A percentile compares a stretch with the other conserved stretches of the same genome.
Conservation (phyloP, 2,329 filamentous ascomycete species). For the Alternaria incomplexa region DNA sequence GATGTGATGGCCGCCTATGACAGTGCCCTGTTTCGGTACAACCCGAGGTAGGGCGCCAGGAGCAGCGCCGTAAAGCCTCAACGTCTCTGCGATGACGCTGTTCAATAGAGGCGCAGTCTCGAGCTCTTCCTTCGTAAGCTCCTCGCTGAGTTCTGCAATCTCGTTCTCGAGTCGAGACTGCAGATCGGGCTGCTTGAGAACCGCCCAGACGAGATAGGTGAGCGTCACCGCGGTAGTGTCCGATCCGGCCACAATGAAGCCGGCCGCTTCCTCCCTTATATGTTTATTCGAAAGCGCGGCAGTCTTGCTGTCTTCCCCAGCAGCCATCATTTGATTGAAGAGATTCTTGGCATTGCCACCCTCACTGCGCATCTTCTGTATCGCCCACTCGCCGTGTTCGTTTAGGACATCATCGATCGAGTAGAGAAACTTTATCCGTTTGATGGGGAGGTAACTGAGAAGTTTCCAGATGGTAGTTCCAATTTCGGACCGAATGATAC, state of each 20-base stretch:
- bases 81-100: conserved; percentile 48
- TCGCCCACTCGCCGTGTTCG: conserved; percentile 16
- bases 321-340: conserved; percentile 21
- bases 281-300: conserved; percentile 31
- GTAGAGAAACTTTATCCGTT: neutral
- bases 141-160: conserved; percentile 19
- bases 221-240: conserved; percentile 45
- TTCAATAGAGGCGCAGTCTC: conserved; percentile 41
- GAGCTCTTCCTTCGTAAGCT: conserved; percentile 31
- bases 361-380: conserved; percentile 23
- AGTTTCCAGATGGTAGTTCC: conserved; percentile 31
- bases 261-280: conserved; percentile 37
- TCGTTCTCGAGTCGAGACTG: conserved; percentile 32
- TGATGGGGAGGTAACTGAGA: neutral
- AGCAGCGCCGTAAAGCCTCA: conserved; percentile 47
- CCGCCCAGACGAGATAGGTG: conserved; percentile 45
- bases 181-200: conserved; percentile 29
- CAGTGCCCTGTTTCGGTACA: conserved; percentile 43
- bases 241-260: conserved; percentile 42
- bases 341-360: conserved; percentile 20
- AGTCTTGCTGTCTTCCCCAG: conserved; percentile 29
- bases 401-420: conserved; percentile 19
- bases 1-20: conserved; percentile 44
- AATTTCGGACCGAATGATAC: conserved; percentile 41
- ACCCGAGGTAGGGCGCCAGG: conserved; percentile 45